A percentile compares a stretch with the other conserved stretches of the same genome.
phyloP scores from a whole-genome alignment of 2,329 filamentous ascomycete genomes.

The Zasmidium citrigriseum region DNA sequence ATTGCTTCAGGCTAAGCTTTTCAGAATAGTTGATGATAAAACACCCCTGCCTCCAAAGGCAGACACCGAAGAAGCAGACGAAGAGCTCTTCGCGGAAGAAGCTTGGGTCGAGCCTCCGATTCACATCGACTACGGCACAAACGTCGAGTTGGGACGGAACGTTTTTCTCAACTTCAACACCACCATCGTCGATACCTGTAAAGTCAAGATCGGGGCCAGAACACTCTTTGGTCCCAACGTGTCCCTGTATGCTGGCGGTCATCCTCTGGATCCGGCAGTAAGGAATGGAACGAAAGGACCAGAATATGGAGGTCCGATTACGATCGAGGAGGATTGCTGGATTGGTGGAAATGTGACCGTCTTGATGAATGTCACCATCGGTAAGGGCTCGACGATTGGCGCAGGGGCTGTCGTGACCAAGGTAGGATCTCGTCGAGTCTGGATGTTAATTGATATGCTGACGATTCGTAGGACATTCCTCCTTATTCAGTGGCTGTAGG shows the following conservation, averaged over 20 bases:
- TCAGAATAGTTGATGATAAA: conserved; percentile 63
- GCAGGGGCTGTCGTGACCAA: conserved; percentile 84
- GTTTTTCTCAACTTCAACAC: conserved; percentile 77
- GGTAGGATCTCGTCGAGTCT: conserved; percentile 35
- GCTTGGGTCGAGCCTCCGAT: conserved; percentile 72
- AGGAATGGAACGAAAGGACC: conserved; percentile 75
- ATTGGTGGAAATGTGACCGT: conserved; percentile 71
- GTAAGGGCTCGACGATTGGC: conserved; percentile 71
- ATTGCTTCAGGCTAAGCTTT: background rate
- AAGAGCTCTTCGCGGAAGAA: conserved; percentile 62
- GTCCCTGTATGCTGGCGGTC: conserved; percentile 71
- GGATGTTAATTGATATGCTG: conserved; percentile 2
- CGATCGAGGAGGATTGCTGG: conserved; percentile 80
- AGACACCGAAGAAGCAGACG: conserved; percentile 63
- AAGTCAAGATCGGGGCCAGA: conserved; percentile 72
- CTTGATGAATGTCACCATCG: conserved; percentile 76
- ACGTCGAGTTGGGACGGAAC: conserved; percentile 68
- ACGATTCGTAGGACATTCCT: conserved; percentile 54
- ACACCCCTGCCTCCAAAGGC: conserved; percentile 63
- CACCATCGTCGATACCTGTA: conserved; percentile 74
- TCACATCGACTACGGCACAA: conserved; percentile 75
- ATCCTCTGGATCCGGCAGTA: conserved; percentile 73
- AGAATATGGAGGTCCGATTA: conserved; percentile 72
- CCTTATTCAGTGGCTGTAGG: conserved; percentile 65
- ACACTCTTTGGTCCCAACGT: conserved; percentile 80